These are phyloP conservation scores for Macrotyloma uniflorum DNA, from an alignment of 306 rosid species.

Conservation along the genomic window DNA sequence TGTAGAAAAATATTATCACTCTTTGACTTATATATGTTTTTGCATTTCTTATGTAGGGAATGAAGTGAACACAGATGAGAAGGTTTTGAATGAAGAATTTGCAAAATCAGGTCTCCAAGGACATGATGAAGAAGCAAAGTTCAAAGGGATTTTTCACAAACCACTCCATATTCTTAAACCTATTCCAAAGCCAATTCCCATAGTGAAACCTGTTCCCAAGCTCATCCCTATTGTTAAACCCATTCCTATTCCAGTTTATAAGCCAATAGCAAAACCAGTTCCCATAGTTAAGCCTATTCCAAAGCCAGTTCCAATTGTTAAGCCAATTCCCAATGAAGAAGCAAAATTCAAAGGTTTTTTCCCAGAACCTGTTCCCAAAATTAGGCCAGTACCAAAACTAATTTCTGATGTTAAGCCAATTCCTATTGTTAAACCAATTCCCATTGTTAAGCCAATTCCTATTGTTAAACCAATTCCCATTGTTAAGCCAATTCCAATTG, in stretches of 20 bases:
- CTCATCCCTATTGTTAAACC: neutral
- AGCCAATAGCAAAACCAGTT: too few relatives aligned
- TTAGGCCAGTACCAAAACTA: too few relatives aligned
- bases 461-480: neutral
- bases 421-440: neutral
- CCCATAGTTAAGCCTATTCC: neutral
- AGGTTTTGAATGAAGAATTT: neutral
- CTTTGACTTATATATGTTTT: neutral
- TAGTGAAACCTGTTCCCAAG: neutral
- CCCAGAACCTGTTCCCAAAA: too few relatives aligned
- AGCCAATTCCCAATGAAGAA: too few relatives aligned
- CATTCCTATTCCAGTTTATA: too few relatives aligned
- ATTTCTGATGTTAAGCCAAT: too few relatives aligned
- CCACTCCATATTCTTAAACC: neutral
- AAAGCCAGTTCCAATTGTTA: neutral
- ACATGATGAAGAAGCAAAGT: conserved; percentile 44
- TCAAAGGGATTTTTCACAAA: conserved; percentile 25
- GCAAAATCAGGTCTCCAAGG: neutral
- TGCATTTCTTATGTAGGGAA: neutral
- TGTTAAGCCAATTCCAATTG: neutral
- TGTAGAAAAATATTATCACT: too few relatives aligned
- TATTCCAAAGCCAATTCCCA: neutral
- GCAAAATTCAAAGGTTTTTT: too few relatives aligned
- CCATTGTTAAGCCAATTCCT: too few relatives aligned
- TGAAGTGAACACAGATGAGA: neutral